phyloP scores from a whole-genome alignment of 2,329 filamentous ascomycete species.

The Colletotrichum theobromicola region DNA sequence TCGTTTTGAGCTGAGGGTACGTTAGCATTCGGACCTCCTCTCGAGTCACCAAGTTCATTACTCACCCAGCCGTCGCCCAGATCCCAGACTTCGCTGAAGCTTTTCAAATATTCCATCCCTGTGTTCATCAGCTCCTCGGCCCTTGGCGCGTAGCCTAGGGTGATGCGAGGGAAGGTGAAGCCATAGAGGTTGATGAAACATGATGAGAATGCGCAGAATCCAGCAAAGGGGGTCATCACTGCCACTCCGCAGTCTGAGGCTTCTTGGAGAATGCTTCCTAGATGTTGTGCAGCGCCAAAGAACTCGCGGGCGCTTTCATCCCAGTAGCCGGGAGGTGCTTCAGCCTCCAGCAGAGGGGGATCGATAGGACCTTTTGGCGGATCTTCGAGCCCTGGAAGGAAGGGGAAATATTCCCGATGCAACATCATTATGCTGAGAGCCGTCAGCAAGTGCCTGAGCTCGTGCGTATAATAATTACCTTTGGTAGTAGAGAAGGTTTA shows the following conservation, averaged over 20 bases:
- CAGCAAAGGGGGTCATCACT: conserved; percentile 45
- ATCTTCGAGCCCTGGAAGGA: conserved; percentile 39
- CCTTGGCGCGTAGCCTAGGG: conserved; percentile 33
- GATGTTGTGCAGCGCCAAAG: conserved; percentile 39
- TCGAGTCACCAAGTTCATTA: accelerated
- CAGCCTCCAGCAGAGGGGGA: conserved; percentile 40
- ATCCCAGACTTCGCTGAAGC: conserved; percentile 32
- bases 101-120: conserved; percentile 30
- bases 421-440: conserved; percentile 42
- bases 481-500: conserved; percentile 49
- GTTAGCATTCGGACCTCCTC: background rate
- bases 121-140: conserved; percentile 26
- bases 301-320: conserved; percentile 39
- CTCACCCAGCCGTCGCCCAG: conserved; percentile 34
- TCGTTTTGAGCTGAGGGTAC: background rate
- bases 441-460: background rate
- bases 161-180: conserved; percentile 45
- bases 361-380: conserved; percentile 43
- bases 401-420: conserved; percentile 48
- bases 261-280: conserved; percentile 40
- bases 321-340: conserved; percentile 45
- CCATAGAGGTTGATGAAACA: conserved; percentile 47
- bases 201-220: conserved; percentile 51
- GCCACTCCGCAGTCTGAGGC: conserved; percentile 39
- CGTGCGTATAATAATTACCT: conserved; percentile 31